Evolutionary conservation across 768 basidiomycete genomes (phyloP).

Genomic region (Agrocybe praecox): DNA sequence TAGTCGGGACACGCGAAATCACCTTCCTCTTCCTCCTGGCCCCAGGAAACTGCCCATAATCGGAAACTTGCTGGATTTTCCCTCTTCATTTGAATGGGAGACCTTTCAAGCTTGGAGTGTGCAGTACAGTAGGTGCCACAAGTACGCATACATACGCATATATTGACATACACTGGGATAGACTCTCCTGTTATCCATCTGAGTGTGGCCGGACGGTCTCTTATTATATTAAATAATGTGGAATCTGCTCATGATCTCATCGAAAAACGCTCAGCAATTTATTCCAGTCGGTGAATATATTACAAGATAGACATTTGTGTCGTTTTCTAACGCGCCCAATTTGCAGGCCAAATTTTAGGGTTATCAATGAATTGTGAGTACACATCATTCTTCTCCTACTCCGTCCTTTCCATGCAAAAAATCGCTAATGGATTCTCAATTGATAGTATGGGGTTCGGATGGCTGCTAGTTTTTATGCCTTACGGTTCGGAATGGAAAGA

Average conservation of each 20-base stretch:
- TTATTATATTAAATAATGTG: slow-evolving; percentile 23
- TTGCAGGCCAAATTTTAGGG: slow-evolving; percentile 15
- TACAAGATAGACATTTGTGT: too few relatives aligned
- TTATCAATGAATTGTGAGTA: slow-evolving; percentile 20
- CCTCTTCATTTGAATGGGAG: slow-evolving; percentile 42
- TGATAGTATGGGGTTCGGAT: slow-evolving; percentile 39
- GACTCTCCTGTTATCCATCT: slow-evolving; percentile 23
- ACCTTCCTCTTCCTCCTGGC: slow-evolving; percentile 37
- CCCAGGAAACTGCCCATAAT: slow-evolving; percentile 19
- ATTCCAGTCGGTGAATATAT: slow-evolving; percentile 23
- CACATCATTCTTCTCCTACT: too few relatives aligned
- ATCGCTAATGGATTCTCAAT: not conserved
- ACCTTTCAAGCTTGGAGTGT: slow-evolving; percentile 41
- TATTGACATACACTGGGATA: not conserved
- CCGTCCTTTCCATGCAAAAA: not conserved
- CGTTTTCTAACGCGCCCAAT: not conserved
- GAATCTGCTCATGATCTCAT: slow-evolving; percentile 21
- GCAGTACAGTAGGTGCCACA: slow-evolving; percentile 31
- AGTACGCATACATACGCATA: too few relatives aligned
- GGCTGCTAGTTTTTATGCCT: slow-evolving; percentile 37
- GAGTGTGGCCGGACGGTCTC: slow-evolving; percentile 14
- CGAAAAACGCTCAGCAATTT: slow-evolving; percentile 22
- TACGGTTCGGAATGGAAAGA: slow-evolving; percentile 40
- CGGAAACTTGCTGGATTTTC: slow-evolving; percentile 42
- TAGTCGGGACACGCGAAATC: not conserved